Base-by-base conservation (phyloP, 805 yeast species). In the Wickerhamomyces bovis region DNA sequence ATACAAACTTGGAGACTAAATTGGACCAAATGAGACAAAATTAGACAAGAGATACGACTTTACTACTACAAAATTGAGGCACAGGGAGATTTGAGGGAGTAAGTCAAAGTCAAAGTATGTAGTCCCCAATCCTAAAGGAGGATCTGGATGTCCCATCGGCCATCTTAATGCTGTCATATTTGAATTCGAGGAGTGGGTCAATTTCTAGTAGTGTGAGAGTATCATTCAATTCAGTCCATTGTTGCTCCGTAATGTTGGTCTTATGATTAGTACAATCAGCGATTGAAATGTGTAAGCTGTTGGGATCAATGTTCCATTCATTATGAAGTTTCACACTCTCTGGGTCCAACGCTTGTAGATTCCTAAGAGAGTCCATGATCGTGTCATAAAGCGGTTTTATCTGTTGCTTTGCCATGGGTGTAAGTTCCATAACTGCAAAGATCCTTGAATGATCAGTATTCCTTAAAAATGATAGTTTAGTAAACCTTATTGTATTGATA, bases 131-230 rank as follows among this genome's bases (percentile, higher is more conserved):
- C 18, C 30, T 41, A 10, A 47, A 6, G n/a, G 40, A 28, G 20
- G 41, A 25, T 28, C 50, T 22, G 19, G 50, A 47, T 10, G 44
- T 44, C 3, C 47, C 48, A 18, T 51, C 54, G 8, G 36, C 36
- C 4, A 54, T 44, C 16, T 51, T 53, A 11, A 55, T 15, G 2
- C 52, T 40, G 10, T 48, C 53, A 16, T 35, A 54, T 1, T 36
- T 21, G 33, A 56, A 51, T 12, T 39, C 36, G 11, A 56, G 16
- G 2, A 28, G 38, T 4, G 25, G 15, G 11, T 49, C 50, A 7
- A 53, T 30, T 3, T 54, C 51, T 2, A 56, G 7, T 19, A 51
- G 50, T 5, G 30, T 33, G 19, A 53, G 43, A 16, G 45, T 39
- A 3, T 39, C 26, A 4, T 42, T 38, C 31, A 56, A n/a, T n/a